Evolutionary conservation across 2,329 filamentous ascomycete species (phyloP).

Genomic region (Fonsecaea pedrosoi): DNA sequence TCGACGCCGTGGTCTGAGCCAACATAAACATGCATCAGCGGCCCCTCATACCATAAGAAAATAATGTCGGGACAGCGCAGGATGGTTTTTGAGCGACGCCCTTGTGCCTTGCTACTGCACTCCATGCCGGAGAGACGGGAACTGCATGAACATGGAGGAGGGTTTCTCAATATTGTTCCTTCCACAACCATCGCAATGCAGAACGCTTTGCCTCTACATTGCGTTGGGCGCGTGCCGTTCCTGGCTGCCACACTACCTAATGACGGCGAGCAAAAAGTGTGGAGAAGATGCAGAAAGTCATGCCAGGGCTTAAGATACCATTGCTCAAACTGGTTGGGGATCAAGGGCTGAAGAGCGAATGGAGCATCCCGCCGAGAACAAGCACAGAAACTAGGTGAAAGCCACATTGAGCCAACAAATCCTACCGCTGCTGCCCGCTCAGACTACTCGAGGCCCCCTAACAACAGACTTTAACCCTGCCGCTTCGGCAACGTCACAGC

Average conservation of each 20-base stretch:
- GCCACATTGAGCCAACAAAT: constrained; percentile 16
- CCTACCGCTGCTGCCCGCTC: constrained; percentile 16
- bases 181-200: neutral
- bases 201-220: neutral
- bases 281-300: constrained; percentile 25
- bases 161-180: neutral
- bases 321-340: constrained; percentile 16
- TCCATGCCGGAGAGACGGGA: neutral
- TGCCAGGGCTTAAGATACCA: constrained; percentile 21
- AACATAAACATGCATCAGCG: neutral
- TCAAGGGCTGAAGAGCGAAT: constrained; percentile 15
- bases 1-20: neutral
- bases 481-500: constrained; percentile 9
- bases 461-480: constrained; percentile 14
- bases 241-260: constrained; percentile 5
- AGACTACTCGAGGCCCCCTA: constrained; percentile 1
- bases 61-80: neutral
- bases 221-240: constrained; percentile 16
- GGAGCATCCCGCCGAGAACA: constrained; percentile 11
- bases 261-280: constrained; percentile 17
- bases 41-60: neutral
- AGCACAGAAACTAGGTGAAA: constrained; percentile 11
- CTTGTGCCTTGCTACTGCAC: neutral
- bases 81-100: neutral
- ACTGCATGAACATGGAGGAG: neutral